Percentiles rank a stretch among this genome's conserved stretches.
These are phyloP conservation scores for Cladophialophora yegresii DNA, from an alignment of 2,329 filamentous ascomycete genomes.

Conservation along the genomic window DNA sequence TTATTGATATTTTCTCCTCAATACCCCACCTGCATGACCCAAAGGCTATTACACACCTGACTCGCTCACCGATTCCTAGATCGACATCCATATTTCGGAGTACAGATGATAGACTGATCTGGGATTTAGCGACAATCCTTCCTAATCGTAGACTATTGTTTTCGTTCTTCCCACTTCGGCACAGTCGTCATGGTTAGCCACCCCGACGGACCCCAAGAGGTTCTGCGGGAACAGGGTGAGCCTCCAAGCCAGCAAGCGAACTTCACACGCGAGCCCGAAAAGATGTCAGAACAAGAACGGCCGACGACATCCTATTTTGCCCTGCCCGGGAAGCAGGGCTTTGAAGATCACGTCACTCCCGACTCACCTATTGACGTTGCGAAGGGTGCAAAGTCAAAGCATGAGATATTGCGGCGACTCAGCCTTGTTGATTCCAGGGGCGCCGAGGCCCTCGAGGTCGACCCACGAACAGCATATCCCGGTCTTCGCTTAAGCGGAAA, in stretches of 20 bases:
- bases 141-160: neutral
- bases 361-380: slow-evolving; percentile 46
- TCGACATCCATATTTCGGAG: neutral
- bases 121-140: neutral
- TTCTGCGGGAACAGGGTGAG: neutral
- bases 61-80: slow-evolving; percentile 10
- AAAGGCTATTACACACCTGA: slow-evolving; percentile 2
- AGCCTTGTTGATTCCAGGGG: slow-evolving; percentile 46
- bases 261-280: slow-evolving; percentile 16
- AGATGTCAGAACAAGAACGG: slow-evolving; percentile 39
- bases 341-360: slow-evolving; percentile 21
- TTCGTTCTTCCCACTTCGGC: neutral
- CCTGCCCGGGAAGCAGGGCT: slow-evolving; percentile 31
- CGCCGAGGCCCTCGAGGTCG: slow-evolving; percentile 45
- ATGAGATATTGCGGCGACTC: slow-evolving; percentile 57
- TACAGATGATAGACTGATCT: slow-evolving; percentile 6
- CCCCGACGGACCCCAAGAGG: slow-evolving; percentile 2
- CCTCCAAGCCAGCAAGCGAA: slow-evolving; percentile 6
- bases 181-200: slow-evolving; percentile 9
- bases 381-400: slow-evolving; percentile 50
- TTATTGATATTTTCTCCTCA: slow-evolving; percentile 8
- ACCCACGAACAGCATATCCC: slow-evolving; percentile 59
- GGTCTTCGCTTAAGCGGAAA: slow-evolving; percentile 61
- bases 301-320: slow-evolving; percentile 30
- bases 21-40: slow-evolving; percentile 6